Percentiles rank a stretch among this genome's conserved stretches.
phyloP scores from a whole-genome alignment of 2,329 filamentous ascomycete genomes.

The Trichoderma hamatum region DNA sequence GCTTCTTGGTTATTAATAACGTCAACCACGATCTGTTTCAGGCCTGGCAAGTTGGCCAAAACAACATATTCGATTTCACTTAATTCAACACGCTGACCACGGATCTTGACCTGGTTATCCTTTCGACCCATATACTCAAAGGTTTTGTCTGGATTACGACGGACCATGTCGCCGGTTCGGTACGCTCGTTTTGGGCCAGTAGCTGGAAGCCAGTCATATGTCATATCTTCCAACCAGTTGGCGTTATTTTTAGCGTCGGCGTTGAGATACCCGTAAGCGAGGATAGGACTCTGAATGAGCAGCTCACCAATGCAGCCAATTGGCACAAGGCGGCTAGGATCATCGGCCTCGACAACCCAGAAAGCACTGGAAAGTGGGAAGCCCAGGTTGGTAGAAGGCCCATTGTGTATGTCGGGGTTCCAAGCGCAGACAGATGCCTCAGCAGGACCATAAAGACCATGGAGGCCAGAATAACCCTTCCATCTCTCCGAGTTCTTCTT shows the following conservation, averaged over 20 bases:
- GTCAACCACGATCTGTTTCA: constrained; percentile 12
- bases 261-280: constrained; percentile 19
- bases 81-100: constrained; percentile 14
- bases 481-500: constrained; percentile 15
- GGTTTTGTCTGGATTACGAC: constrained; percentile 1
- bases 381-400: constrained; percentile 1
- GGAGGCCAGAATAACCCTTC: constrained; percentile 1
- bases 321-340: constrained; percentile 8
- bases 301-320: constrained; percentile 25
- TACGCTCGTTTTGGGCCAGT: not conserved
- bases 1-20: constrained; percentile 22
- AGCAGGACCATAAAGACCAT: constrained; percentile 29
- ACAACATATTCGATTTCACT: constrained; percentile 22
- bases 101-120: constrained; percentile 22
- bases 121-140: constrained; percentile 16
- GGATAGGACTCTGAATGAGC: constrained; percentile 15
- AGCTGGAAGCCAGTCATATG: not conserved
- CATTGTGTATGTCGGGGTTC: not conserved
- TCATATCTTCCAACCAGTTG: not conserved
- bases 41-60: not conserved
- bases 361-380: constrained; percentile 15
- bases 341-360: constrained; percentile 8
- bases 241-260: not conserved
- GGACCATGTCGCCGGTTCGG: constrained; percentile 6
- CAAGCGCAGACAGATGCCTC: constrained; percentile 22